These are phyloP conservation scores for Cladophialophora yegresii DNA, from an alignment of 2,329 filamentous ascomycete species.

Conservation along the genomic window DNA sequence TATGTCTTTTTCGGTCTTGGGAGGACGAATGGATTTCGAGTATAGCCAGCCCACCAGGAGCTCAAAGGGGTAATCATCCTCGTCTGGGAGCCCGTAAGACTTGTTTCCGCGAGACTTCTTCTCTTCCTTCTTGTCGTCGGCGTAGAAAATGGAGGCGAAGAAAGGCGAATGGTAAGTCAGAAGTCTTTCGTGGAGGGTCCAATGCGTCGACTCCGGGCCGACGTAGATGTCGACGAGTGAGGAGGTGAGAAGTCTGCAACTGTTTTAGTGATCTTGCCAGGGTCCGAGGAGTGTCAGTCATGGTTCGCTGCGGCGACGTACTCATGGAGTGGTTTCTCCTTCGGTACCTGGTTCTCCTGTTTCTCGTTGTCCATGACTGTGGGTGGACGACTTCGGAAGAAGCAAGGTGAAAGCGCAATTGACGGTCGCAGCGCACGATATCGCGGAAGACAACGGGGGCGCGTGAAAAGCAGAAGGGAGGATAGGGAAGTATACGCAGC, in stretches of 20 bases:
- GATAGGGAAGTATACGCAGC: not conserved
- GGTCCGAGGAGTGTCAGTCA: not conserved
- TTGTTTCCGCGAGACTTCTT: conserved; percentile 36
- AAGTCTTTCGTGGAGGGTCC: conserved; percentile 59
- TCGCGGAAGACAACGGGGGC: not conserved
- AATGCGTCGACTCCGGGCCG: conserved; percentile 56
- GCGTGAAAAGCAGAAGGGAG: not conserved
- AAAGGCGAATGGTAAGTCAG: conserved; percentile 57
- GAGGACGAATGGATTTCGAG: conserved; percentile 50
- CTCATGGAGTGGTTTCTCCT: conserved; percentile 49
- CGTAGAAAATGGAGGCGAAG: conserved; percentile 57
- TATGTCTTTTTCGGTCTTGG: conserved; percentile 55
- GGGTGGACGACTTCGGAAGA: not conserved
- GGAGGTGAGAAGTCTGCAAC: conserved; percentile 53
- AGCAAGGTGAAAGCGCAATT: not conserved
- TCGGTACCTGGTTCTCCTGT: conserved; percentile 21
- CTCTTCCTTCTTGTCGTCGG: conserved; percentile 41
- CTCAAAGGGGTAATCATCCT: conserved; percentile 55
- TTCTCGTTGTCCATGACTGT: conserved; percentile 33
- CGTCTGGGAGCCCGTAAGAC: conserved; percentile 54
- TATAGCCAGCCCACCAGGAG: conserved; percentile 59
- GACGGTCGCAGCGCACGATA: not conserved
- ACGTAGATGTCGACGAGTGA: conserved; percentile 60
- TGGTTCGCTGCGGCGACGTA: conserved; percentile 34
- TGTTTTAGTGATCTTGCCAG: conserved; percentile 2